phyloP scores from a whole-genome alignment of 2,329 filamentous ascomycete species.

The Fusarium albidum region DNA sequence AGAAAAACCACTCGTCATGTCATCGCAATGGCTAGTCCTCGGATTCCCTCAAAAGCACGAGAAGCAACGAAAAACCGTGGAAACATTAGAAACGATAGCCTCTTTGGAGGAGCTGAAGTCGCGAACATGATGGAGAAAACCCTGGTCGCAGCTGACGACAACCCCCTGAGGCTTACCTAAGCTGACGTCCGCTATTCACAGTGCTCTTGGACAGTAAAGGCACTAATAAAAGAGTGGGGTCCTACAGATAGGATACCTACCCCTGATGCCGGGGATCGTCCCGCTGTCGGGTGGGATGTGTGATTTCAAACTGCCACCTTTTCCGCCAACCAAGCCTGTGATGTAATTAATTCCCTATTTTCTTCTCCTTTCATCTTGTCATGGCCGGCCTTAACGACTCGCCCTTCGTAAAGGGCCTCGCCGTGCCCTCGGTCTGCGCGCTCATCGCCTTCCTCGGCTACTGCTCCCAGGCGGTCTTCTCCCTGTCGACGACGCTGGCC shows the following conservation, averaged over 20 bases:
- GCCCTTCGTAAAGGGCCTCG: conserved; percentile 61
- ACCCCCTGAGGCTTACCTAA: conserved; percentile 33
- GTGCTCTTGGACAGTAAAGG: neutral
- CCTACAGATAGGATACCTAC: neutral
- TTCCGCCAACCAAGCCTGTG: neutral
- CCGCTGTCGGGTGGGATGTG: neutral
- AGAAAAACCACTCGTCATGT: conserved; percentile 19
- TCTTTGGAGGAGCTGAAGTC: conserved; percentile 11
- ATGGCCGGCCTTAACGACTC: conserved; percentile 55
- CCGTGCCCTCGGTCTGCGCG: conserved; percentile 72
- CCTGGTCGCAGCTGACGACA: conserved; percentile 30
- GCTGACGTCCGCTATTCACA: conserved; percentile 12
- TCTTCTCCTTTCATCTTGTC: neutral
- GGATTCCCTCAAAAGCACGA: neutral
- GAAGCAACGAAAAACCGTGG: neutral
- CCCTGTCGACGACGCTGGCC: conserved; percentile 59
- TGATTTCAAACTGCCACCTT: conserved; percentile 7
- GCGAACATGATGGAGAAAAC: conserved; percentile 27
- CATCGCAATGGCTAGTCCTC: conserved; percentile 11
- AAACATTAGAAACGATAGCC: neutral
- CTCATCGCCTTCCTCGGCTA: conserved; percentile 76
- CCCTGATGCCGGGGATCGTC: neutral
- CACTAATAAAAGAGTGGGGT: conserved; percentile 6
- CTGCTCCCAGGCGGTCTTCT: conserved; percentile 76
- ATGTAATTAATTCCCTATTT: conserved; percentile 15